Base-by-base conservation (phyloP, 2,329 filamentous ascomycete genomes). In the Acarospora socialis region DNA sequence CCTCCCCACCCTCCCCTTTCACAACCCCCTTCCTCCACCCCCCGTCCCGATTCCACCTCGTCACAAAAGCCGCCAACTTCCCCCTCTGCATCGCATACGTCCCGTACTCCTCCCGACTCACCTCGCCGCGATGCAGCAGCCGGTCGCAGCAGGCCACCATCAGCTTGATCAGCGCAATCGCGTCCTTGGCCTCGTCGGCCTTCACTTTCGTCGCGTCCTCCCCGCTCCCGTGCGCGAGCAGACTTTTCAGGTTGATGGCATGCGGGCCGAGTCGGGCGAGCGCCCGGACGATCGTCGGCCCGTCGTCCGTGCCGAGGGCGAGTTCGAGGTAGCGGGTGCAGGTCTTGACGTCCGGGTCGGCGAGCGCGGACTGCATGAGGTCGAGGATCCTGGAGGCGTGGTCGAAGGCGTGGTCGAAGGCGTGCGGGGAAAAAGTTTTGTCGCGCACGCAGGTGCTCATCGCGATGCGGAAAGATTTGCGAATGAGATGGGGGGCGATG, bases 391-490 rank as follows among this genome's bases (percentile, higher is more conserved):
- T 54, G 30, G 63, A 70, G 4, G 81, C 78, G 42, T 78, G 66
- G 3, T 61, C 55, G 41, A 92, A 68, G 14, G 71, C 69, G 32
- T 76, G 68, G n/a, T n/a, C n/a, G n/a, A n/a, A n/a, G n/a, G n/a
- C n/a, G n/a, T n/a, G n/a, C n/a, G n/a, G n/a, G n/a, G 53, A 62
- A 51, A 92, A 93, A 34, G 75, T 73, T 47, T 74, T 77, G 59
- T 94, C 83, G 35, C 77, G 70, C 15, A 72, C 59, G 52, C 84
- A 93, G 4, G 73, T 66, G 40, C 68, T 66, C 61, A 94, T 73
- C 33, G 78, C 82, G 28, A 82, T 68, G 32, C 71, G 69, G 56
- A 84, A 81, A 7, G 72, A 73, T 36, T 66, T 68, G 20, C 54
- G 22, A 68, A 48, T 38, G 60, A 43, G 5, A 56, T 46, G 14